Evolutionary conservation across 2,329 filamentous ascomycete genomes (phyloP), one percentile per base, ranked within the genome.

Genomic region (Aspergillus uvarum): DNA sequence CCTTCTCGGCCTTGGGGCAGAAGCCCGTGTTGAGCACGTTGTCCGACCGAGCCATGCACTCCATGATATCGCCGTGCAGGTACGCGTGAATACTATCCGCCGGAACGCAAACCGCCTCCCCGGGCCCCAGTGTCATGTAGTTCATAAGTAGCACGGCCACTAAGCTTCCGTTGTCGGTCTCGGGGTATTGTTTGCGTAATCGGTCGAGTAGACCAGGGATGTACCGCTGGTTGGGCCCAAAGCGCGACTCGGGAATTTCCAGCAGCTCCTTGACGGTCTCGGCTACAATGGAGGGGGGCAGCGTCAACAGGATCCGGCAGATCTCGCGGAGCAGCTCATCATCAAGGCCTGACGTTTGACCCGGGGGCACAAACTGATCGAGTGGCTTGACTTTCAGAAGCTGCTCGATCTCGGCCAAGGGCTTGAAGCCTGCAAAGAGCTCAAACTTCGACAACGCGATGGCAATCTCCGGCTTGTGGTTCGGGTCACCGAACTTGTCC

Each of bases 381-480:
- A 89, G 76, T 3, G 82, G 79, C 29, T 83, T 76, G 26, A 89
- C 75, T 31, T 70, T 68, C 68, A 91, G 82, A 1, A 91, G 75
- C 0, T 78, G 70, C 32, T 85, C 75, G 59, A 92, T 87, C 2
- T 87, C 79, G 10, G 74, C 69, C 0, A 89, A 76, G 0, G 88
- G 85, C 69, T 90, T 92, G 79, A 87, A 92, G 5, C 89, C 89
- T 10, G 86, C 87, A 66, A 93, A 92, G 0, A 89, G 86, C 72
- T 92, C 89, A 67, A 93, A 92, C 22, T 86, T 83, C 12, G 83
- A 81, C 1, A 92, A 76, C 0, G 89, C 89, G 1, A 93, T 79
- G 0, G 89, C 89, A 56, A 93, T 92, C 70, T 93, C 89, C 1
- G 90, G 89, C 75, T 92, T 92, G 79, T 92, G 89, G 72, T 92